A percentile compares a stretch with the other conserved stretches of the same genome.
phyloP scores from a whole-genome alignment of 495 filamentous ascomycete species.

The Penicillium fimorum region DNA sequence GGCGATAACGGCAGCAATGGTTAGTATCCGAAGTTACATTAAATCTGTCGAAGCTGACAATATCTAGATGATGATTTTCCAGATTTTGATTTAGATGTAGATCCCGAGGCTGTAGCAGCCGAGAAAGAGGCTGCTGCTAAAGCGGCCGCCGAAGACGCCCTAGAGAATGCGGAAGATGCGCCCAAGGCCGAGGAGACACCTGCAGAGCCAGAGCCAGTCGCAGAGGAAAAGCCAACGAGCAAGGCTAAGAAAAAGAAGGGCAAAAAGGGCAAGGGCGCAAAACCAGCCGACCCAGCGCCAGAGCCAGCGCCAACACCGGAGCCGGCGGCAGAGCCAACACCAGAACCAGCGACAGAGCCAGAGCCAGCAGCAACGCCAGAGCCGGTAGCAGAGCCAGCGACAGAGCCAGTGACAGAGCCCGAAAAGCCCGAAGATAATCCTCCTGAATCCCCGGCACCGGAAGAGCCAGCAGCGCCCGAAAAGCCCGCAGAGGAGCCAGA shows the following conservation, averaged over 20 bases:
- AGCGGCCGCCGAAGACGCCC: conserved; percentile 27
- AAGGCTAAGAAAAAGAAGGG: conserved; percentile 15
- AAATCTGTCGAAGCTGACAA: conserved; percentile 3
- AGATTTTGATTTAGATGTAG: conserved; percentile 29
- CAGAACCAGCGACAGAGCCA: conserved; percentile 6
- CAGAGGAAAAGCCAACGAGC: neutral
- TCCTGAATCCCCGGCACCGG: neutral
- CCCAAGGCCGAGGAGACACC: conserved; percentile 15
- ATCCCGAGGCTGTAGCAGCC: conserved; percentile 32
- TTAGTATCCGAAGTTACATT: neutral
- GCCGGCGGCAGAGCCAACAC: neutral
- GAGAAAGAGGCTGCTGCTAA: conserved; percentile 30
- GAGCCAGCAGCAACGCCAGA: neutral
- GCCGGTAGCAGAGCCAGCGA: conserved; percentile 3
- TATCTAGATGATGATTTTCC: conserved; percentile 33
- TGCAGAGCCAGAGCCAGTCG: conserved; percentile 1
- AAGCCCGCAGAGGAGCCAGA: neutral
- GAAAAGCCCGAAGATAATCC: conserved; percentile 5
- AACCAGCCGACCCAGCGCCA: conserved; percentile 5
- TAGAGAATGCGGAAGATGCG: conserved; percentile 20
- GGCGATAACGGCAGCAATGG: conserved; percentile 23
- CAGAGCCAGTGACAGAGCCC: conserved; percentile 2
- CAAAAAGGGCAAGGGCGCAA: conserved; percentile 12
- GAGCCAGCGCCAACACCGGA: conserved; percentile 2
- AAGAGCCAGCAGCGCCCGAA: neutral